These are phyloP conservation scores for Leucocoprinus sp. DNA, from an alignment of 768 basidiomycete species.

Conservation along the genomic window DNA sequence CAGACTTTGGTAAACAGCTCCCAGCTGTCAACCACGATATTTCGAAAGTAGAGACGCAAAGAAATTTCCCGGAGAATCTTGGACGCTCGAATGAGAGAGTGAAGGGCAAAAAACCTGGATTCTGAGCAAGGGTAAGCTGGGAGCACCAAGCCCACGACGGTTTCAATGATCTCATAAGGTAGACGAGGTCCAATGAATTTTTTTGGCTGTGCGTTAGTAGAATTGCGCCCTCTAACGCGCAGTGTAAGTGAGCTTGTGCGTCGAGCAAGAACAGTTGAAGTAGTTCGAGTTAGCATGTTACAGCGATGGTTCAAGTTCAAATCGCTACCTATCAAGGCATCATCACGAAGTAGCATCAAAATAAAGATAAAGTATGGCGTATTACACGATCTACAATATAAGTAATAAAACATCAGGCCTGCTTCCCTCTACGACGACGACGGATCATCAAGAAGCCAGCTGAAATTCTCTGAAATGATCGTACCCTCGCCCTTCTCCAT, in stretches of 20 bases:
- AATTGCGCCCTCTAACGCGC: not conserved
- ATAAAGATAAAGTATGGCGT: too few relatives aligned
- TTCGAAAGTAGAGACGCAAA: constrained; percentile 30
- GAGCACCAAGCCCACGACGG: constrained; percentile 16
- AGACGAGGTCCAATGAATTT: not conserved
- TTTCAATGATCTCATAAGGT: constrained; percentile 6
- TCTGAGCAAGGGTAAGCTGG: constrained; percentile 2
- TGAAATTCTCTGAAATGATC: not conserved
- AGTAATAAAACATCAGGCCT: not conserved
- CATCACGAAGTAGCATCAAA: too few relatives aligned
- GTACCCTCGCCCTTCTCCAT: not conserved
- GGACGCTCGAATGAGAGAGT: constrained; percentile 33
- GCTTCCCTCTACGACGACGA: not conserved
- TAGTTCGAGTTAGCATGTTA: constrained; percentile 4
- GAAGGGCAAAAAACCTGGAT: constrained; percentile 18
- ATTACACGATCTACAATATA: too few relatives aligned
- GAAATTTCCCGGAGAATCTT: constrained; percentile 33
- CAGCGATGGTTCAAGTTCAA: not conserved
- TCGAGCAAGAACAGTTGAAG: not conserved
- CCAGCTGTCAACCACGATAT: constrained; percentile 12
- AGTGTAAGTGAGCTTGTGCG: constrained; percentile 5
- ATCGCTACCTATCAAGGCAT: too few relatives aligned
- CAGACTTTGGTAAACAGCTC: constrained; percentile 8
- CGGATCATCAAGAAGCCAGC: constrained; percentile 4
- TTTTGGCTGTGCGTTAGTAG: not conserved